These are phyloP conservation scores for Xanthoparmelia taractica DNA, from an alignment of 495 filamentous ascomycete genomes.

Conservation along the genomic window DNA sequence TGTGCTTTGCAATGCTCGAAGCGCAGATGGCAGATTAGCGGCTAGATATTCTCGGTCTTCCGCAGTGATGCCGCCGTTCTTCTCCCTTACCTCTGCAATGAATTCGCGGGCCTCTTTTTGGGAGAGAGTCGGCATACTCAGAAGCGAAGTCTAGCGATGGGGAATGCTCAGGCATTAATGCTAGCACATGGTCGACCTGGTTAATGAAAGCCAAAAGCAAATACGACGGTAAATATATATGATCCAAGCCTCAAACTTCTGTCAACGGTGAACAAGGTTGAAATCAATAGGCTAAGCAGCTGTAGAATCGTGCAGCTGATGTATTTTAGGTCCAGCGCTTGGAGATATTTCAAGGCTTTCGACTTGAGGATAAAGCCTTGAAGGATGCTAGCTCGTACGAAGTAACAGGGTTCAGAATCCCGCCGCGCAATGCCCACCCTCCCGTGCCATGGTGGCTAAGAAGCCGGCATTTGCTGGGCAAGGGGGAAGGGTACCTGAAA, in stretches of 20 bases:
- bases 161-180: neutral
- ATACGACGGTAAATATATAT: neutral
- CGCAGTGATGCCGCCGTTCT: neutral
- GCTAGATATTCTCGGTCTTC: conserved; percentile 1
- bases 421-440: neutral
- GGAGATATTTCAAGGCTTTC: neutral
- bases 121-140: conserved; percentile 1
- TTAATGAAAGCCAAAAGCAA: neutral
- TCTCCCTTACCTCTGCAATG: conserved; percentile 2
- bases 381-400: neutral
- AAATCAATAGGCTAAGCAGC: too few species aligned
- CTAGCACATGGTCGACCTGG: neutral
- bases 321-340: neutral
- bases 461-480: too few species aligned
- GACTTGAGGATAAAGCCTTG: neutral
- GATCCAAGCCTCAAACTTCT: neutral
- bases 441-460: too few species aligned
- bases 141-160: neutral
- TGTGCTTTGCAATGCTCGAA: conserved; percentile 5
- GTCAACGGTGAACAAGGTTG: neutral
- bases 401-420: neutral
- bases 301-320: neutral
- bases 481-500: neutral
- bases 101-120: conserved; percentile 1
- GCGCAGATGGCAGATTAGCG: conserved; percentile 1